Conservation (phyloP, 2,329 filamentous ascomycete species). For the Fonsecaea pedrosoi region DNA sequence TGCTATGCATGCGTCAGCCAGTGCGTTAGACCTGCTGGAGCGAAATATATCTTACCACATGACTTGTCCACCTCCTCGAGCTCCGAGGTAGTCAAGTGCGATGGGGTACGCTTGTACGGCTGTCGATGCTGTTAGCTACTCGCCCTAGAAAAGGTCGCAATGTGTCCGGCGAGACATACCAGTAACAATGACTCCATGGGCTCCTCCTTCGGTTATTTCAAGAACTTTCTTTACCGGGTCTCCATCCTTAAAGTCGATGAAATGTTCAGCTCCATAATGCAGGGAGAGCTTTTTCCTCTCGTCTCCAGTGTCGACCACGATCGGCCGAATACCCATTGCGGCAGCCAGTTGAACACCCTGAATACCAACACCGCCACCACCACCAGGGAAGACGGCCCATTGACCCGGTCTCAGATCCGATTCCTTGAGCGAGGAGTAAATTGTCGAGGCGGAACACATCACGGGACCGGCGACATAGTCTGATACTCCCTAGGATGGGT, state of each 20-base stretch:
- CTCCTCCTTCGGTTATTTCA: slow-evolving; percentile 54
- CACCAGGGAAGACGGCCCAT: slow-evolving; percentile 63
- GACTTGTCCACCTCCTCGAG: slow-evolving; percentile 57
- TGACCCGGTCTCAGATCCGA: slow-evolving; percentile 58
- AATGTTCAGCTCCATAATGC: slow-evolving; percentile 61
- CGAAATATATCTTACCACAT: slow-evolving; percentile 52
- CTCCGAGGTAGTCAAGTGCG: slow-evolving; percentile 54
- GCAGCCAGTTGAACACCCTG: slow-evolving; percentile 63
- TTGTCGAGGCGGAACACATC: slow-evolving; percentile 66
- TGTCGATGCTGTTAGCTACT: slow-evolving; percentile 11
- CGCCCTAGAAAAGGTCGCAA: neutral
- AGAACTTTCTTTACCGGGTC: slow-evolving; percentile 51
- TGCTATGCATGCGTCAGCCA: slow-evolving; percentile 35
- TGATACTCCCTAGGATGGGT: slow-evolving; percentile 59
- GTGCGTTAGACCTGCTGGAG: neutral
- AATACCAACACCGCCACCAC: slow-evolving; percentile 63
- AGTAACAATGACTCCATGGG: slow-evolving; percentile 54
- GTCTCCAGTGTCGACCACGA: slow-evolving; percentile 62
- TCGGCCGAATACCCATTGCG: slow-evolving; percentile 63
- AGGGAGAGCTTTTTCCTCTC: slow-evolving; percentile 55
- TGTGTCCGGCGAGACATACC: slow-evolving; percentile 30
- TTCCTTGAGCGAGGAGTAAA: slow-evolving; percentile 63
- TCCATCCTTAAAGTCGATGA: slow-evolving; percentile 61
- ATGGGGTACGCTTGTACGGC: slow-evolving; percentile 50
- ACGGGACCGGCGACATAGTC: slow-evolving; percentile 65